Conservation (phyloP, 495 filamentous ascomycete species). For the Hypoxylon trugodes region DNA sequence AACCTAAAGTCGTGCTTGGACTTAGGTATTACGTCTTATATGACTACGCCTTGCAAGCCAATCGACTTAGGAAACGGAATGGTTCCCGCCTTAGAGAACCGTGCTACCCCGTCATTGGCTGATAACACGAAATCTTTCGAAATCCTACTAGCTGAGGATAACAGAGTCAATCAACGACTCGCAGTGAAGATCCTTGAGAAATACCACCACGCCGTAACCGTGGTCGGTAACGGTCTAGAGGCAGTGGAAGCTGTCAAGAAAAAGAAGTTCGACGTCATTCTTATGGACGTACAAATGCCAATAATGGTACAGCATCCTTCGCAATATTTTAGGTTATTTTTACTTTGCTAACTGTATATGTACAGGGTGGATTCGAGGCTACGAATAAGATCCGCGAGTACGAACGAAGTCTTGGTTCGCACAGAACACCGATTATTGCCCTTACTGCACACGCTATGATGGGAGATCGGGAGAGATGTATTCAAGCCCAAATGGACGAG, state of each 20-base stretch:
- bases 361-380: slow-evolving; percentile 92
- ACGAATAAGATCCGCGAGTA: slow-evolving; percentile 97
- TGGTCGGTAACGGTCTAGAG: slow-evolving; percentile 93
- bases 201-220: slow-evolving; percentile 95
- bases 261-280: slow-evolving; percentile 92
- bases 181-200: slow-evolving; percentile 98
- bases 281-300: slow-evolving; percentile 99
- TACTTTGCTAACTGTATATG: slow-evolving; percentile 44
- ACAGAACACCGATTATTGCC: slow-evolving; percentile 94
- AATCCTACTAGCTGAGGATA: slow-evolving; percentile 96
- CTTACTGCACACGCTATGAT: slow-evolving; percentile 99
- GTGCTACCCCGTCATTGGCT: slow-evolving; percentile 88
- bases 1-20: slow-evolving; percentile 95
- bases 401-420: slow-evolving; percentile 77
- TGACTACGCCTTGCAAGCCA: slow-evolving; percentile 95
- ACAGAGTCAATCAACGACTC: slow-evolving; percentile 94
- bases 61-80: slow-evolving; percentile 98
- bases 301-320: slow-evolving; percentile 72
- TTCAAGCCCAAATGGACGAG: slow-evolving; percentile 98
- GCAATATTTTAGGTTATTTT: background rate
- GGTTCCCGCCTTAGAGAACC: slow-evolving; percentile 95
- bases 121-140: slow-evolving; percentile 97
- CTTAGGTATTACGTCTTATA: slow-evolving; percentile 95
- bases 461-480: slow-evolving; percentile 97
- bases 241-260: slow-evolving; percentile 89